Base-by-base conservation (phyloP, 306 rosid species). In the Prunus salicina region DNA sequence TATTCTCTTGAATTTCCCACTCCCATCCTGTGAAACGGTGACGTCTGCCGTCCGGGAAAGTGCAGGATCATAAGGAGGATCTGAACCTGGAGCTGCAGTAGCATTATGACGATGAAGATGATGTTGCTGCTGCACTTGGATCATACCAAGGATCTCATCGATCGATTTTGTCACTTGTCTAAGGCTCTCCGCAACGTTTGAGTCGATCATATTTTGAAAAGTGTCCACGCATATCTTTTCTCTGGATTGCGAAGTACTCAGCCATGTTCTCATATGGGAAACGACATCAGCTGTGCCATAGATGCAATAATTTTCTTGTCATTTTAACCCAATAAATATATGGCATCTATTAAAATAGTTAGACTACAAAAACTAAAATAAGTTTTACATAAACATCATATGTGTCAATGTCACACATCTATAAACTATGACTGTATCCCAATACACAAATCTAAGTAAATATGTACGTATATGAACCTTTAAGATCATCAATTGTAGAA, bases 261-360 rank as follows among this genome's bases (percentile, higher is more conserved):
- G 66, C 64, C 52, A 51, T 50, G 79, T 47, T 20, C 34, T 50
- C 47, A 34, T 47, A 64, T 75, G 72, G 11, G 64, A 75, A 28
- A 43, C 20, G 3, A 51, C 50, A 34, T 75, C 67, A 20, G 24
- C 76, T 64, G 78, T 63, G 34, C 56, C 30, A 46, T 45, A 19
- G 12, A 25, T 5, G 2, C 32, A 58, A 20, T 5, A 24, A 12
- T 3, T 14, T 55, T 20, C 41, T 34, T 34, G 41, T 34, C 41
- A 34, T 34, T 34, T 34, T 34, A 34, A 34, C 8, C 41, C 41
- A 34, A 34, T 34, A 34, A 34, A 34, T 34, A 34, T 30, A 30
- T 30, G 34, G 34, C 34, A 30, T 34, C 8, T 34, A 6, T 34
- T 1, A 34, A 34, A 34, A 34, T 34, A 34, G 41, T 34, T 34